Conservation (phyloP, 257 asterid species). For the Hygrophila difformis region DNA sequence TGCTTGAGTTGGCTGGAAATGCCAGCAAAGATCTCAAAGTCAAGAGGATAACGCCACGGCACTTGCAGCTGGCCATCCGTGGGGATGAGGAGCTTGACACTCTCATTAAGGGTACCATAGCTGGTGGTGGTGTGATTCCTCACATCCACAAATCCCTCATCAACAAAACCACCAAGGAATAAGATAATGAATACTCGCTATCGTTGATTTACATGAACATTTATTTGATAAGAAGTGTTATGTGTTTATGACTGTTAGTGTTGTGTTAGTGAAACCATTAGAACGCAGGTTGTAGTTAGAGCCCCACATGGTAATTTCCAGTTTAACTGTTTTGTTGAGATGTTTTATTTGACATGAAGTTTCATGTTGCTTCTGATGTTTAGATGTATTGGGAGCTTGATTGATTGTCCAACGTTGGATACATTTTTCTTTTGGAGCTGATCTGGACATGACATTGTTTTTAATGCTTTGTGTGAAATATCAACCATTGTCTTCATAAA, state of each 20-base stretch:
- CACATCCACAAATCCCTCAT: constrained; percentile 98
- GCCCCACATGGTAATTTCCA: constrained; percentile 6
- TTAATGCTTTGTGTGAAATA: too few species aligned
- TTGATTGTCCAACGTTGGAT: too few species aligned
- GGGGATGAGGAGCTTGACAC: constrained; percentile 98
- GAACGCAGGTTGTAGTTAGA: constrained; percentile 9
- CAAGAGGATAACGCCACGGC: constrained; percentile 91
- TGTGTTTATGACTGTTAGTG: constrained; percentile 7
- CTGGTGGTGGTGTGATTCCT: constrained; percentile 97
- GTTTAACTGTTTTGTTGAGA: constrained; percentile 16
- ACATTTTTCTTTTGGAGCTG: too few species aligned
- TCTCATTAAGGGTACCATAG: constrained; percentile 89
- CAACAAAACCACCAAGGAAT: constrained; percentile 95
- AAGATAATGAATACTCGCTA: too few species aligned
- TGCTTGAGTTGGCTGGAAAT: constrained; percentile 91
- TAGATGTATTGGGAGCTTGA: too few species aligned
- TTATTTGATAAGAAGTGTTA: constrained; percentile 4
- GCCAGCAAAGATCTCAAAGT: constrained; percentile 96
- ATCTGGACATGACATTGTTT: too few species aligned
- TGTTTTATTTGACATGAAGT: constrained; percentile 10
- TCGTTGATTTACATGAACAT: neutral
- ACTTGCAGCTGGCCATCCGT: constrained; percentile 87
- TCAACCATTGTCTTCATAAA: too few species aligned
- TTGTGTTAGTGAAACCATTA: constrained; percentile 18
- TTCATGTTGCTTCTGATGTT: too few species aligned